Evolutionary conservation across 345 rosid species (phyloP).

Genomic region (Lepidium sativum): DNA sequence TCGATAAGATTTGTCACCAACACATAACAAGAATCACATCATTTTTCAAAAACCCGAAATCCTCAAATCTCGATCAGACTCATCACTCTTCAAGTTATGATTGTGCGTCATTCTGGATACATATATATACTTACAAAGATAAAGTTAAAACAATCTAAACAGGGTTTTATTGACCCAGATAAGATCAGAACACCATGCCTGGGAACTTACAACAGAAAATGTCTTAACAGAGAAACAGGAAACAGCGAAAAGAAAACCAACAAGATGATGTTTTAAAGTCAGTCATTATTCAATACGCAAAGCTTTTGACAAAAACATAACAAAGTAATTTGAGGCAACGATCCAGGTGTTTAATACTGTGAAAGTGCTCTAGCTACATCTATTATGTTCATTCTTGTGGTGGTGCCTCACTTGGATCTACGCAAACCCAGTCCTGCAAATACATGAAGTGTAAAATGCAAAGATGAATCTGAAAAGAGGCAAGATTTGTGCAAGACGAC

Average conservation of each 20-base stretch:
- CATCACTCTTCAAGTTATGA: too few species aligned
- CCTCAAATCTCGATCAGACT: too few species aligned
- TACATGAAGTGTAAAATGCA: conserved; percentile 6
- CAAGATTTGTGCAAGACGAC: conserved; percentile 2
- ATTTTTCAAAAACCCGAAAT: not conserved
- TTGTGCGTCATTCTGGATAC: too few species aligned
- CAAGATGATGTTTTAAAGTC: not conserved
- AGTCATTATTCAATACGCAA: conserved; percentile 1
- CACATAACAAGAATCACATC: not conserved
- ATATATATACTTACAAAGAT: too few species aligned
- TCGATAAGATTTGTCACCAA: not conserved
- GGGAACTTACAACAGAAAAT: not conserved
- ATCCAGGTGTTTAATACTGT: not conserved
- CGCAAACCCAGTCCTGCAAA: conserved; percentile 10
- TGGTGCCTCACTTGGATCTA: not conserved
- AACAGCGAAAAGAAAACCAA: not conserved
- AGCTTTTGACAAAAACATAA: not conserved
- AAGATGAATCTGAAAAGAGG: conserved; percentile 11
- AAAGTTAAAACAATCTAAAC: not conserved
- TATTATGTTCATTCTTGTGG: not conserved
- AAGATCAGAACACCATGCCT: conserved; percentile 4
- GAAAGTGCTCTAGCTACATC: not conserved
- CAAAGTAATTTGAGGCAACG: not conserved
- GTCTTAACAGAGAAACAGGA: not conserved
- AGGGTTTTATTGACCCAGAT: conserved; percentile 7